Evolutionary conservation across 768 basidiomycete species (phyloP), one percentile per base, ranked within the genome.

Genomic region (Kwoniella heveanensis): DNA sequence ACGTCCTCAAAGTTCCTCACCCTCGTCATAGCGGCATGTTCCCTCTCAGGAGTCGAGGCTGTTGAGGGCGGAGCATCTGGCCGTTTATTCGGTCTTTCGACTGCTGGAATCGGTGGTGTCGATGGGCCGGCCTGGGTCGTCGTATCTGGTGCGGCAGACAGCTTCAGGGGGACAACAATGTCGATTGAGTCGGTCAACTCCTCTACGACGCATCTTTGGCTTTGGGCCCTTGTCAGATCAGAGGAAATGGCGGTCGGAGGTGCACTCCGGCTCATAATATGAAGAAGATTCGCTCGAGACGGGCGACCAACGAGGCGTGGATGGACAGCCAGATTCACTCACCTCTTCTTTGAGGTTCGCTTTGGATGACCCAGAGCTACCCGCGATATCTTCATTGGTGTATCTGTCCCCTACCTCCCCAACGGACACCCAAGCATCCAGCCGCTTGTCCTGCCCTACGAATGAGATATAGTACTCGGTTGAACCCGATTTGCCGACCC

Each of bases 1-100:
- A 94, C 90, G 72, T 85, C 86, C 64, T 92, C 91, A 74, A 93
- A 92, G 77, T 94, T 96, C 64, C 90, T 57, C 26, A 76, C 72
- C 57, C 70, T 21, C 4, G 74, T 76, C 68, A 73, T 66, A 8
- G 68, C 53, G 1, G 72, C 74, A 64, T 76, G 74, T 54, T 76
- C 74, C 27, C 72, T 44, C 29, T 76, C 74, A 1, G 74, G 72
- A 0, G 72, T 68, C 10, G 69, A 70, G 4, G 70, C 62, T 2
- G 51, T 59, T 9, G 70, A 68, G 19, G 64, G 37, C 1, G 60
- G 27, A 1, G 25, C 49, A n/a, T 67, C 60, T 19, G 12, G 47
- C 26, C 13, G 26, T 57, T 26, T 30, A 9, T 22, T 58, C 57
- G 36, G 51, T 22, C 47, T 8, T 29, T 57, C 62, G 12, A 39